A percentile compares a stretch with the other conserved stretches of the same genome.
Conservation (phyloP, 176 grass and related monocot genomes). For the Paspalum vaginatum region DNA sequence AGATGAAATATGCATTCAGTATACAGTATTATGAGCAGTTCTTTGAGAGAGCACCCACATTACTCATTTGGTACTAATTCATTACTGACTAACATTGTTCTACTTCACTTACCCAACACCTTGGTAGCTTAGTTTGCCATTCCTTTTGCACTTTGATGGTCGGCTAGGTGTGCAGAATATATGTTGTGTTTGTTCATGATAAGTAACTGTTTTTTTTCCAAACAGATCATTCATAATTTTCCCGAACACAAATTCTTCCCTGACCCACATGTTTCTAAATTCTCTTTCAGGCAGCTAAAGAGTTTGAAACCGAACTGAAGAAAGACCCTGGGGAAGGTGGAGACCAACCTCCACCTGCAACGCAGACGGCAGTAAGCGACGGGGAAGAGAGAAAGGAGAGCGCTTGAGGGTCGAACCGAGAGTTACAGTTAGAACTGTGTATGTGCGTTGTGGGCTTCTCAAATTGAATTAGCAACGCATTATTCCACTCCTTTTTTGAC, state of each 20-base stretch:
- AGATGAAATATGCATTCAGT: not conserved
- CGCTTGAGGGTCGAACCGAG: slow-evolving; percentile 28
- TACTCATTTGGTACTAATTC: not conserved
- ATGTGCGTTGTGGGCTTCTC: slow-evolving; percentile 19
- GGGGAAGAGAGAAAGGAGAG: slow-evolving; percentile 64
- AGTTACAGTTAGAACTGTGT: slow-evolving; percentile 8
- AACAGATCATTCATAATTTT: not conserved
- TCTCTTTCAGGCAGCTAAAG: slow-evolving; percentile 40
- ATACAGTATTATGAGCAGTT: too few species aligned
- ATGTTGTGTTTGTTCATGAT: not conserved
- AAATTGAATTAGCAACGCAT: slow-evolving; percentile 21
- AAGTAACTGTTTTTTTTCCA: not conserved
- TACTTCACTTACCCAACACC: not conserved
- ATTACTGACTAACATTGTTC: not conserved
- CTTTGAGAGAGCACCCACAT: not conserved
- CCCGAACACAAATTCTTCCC: not conserved
- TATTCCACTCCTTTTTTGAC: slow-evolving; percentile 15
- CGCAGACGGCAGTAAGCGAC: slow-evolving; percentile 14
- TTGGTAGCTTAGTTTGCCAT: not conserved
- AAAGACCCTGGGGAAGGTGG: slow-evolving; percentile 49
- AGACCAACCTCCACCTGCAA: slow-evolving; percentile 50
- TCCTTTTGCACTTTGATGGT: not conserved
- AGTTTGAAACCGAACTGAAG: slow-evolving; percentile 85
- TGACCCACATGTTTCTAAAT: not conserved
- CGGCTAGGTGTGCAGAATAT: not conserved